phyloP scores from a whole-genome alignment of 2,329 filamentous ascomycete genomes.

The Cladophialophora yegresii region DNA sequence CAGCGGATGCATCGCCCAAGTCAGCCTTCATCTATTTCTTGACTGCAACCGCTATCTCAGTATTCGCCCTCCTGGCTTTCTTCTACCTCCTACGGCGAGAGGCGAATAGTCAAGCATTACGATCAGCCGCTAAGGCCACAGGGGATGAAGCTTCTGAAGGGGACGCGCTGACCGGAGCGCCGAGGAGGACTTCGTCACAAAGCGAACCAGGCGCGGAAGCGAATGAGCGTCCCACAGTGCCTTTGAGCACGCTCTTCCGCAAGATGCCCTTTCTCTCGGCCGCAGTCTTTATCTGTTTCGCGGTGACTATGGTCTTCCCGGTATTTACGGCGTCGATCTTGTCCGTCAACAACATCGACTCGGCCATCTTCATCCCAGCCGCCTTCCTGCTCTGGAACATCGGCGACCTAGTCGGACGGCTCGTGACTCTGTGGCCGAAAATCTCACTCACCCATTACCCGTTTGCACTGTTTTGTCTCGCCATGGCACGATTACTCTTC shows the following conservation, averaged over 20 bases:
- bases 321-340: conserved; percentile 77
- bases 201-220: conserved; percentile 41
- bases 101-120: conserved; percentile 19
- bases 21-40: conserved; percentile 91
- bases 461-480: conserved; percentile 65
- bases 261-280: conserved; percentile 78
- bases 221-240: conserved; percentile 47
- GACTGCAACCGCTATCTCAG: conserved; percentile 76
- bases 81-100: conserved; percentile 67
- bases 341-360: conserved; percentile 60
- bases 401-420: conserved; percentile 77
- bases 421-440: conserved; percentile 63
- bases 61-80: conserved; percentile 70
- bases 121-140: conserved; percentile 27
- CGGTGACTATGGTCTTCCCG: conserved; percentile 89
- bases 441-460: conserved; percentile 64
- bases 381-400: conserved; percentile 92
- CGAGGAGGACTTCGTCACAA: conserved; percentile 44
- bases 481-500: conserved; percentile 67
- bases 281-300: conserved; percentile 79
- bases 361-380: conserved; percentile 80
- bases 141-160: conserved; percentile 30
- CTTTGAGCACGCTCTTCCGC: conserved; percentile 66
- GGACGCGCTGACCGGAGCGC: conserved; percentile 31
- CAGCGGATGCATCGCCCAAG: conserved; percentile 56